Evolutionary conservation across 2,329 filamentous ascomycete species (phyloP), one percentile per base, ranked within the genome.

Genomic region (Hypoxylon sp.): DNA sequence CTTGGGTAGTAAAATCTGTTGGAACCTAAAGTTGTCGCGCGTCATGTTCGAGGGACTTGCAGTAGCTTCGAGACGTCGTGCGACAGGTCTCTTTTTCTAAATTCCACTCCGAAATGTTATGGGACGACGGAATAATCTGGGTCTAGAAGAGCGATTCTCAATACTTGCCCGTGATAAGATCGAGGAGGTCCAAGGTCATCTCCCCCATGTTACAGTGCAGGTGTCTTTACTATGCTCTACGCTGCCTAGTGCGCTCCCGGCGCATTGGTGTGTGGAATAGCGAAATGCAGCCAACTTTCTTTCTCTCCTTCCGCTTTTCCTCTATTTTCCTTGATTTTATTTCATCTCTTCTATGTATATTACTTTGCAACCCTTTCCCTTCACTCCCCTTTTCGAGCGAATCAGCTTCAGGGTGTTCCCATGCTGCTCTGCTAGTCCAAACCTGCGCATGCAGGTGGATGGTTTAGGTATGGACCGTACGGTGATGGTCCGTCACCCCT

Each of bases 201-300:
- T 46, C 44, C 22, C 48, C 56, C 26, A 56, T 55, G 64, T 67
- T 62, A 56, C 63, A 67, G 62, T 39, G 63, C 63, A 68, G 52
- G 19, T 53, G 10, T n/a, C 28, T 44, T 56, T 8, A 11, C 50
- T 62, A 63, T 64, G n/a, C 65, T 59, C 64, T 51, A 65, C 67
- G 59, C 56, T 59, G 55, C 65, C 67, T 72, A 71, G 70, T 60
- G 70, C 67, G 64, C 65, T 72, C 66, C 72, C 70, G 70, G 68
- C 59, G 64, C 62, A 70, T 71, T 71, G 70, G 71, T 71, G 67
- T 71, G 68, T 69, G 68, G 67, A 60, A 71, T 56, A 59, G 48
- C 32, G 57, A 46, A 57, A 50, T 48, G 61, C 57, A 58, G 37
- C 48, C 48, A 20, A 37, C 62, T 32, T 53, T 55, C 50, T 49